Evolutionary conservation across 257 asterid species (phyloP).

Genomic region (Knoxia roxburghii): DNA sequence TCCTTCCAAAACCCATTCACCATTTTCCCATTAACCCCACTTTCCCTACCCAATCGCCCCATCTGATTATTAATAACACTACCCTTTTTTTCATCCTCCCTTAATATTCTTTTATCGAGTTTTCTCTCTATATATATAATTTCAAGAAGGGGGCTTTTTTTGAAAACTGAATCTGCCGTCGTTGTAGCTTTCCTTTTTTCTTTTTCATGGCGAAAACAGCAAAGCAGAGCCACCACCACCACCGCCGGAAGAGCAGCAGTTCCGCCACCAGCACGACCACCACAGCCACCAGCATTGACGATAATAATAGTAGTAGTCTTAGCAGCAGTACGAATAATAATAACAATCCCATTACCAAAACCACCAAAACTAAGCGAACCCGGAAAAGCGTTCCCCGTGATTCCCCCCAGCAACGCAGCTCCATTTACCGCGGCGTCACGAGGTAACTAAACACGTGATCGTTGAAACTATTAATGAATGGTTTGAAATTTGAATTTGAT

Average conservation of each 20-base stretch:
- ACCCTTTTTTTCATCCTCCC: background rate
- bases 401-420: slow-evolving; percentile 83
- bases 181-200: background rate
- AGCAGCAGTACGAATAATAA: background rate
- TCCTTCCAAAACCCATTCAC: slow-evolving; percentile 11
- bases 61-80: background rate
- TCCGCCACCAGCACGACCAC: background rate
- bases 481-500: no score
- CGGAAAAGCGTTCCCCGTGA: slow-evolving; percentile 72
- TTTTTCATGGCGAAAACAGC: slow-evolving; percentile 65
- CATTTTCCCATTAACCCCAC: background rate
- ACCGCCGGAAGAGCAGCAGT: slow-evolving; percentile 15
- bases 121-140: background rate
- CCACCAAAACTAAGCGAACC: slow-evolving; percentile 32
- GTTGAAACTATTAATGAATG: no score
- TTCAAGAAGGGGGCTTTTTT: background rate
- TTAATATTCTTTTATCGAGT: background rate
- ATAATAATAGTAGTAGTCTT: background rate
- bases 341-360: slow-evolving; percentile 14
- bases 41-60: background rate
- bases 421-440: slow-evolving; percentile 82
- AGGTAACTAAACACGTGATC: slow-evolving; percentile 36
- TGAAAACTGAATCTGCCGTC: background rate
- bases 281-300: slow-evolving; percentile 6
- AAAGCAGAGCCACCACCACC: slow-evolving; percentile 31